These are phyloP conservation scores for Ogataea saltuana DNA, from an alignment of 805 yeast species.

Conservation along the genomic window DNA sequence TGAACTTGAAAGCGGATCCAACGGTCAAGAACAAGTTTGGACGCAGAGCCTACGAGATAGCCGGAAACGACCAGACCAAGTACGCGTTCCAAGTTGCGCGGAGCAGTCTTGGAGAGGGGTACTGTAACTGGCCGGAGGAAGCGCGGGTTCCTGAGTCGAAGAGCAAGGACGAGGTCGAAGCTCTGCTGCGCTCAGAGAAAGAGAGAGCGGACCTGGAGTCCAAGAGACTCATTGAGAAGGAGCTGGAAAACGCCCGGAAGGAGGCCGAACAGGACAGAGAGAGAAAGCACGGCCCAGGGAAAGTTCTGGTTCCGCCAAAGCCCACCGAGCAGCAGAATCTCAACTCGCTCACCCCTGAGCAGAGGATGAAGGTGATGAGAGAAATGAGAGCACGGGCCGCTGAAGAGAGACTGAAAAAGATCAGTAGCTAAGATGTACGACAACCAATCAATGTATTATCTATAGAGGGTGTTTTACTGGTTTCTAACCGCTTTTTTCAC, in stretches of 20 bases:
- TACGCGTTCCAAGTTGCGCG: slow-evolving; percentile 71
- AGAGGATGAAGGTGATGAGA: slow-evolving; percentile 76
- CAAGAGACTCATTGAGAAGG: slow-evolving; percentile 43
- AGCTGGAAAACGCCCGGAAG: slow-evolving; percentile 41
- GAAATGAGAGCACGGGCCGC: slow-evolving; percentile 97
- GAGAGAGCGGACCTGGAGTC: slow-evolving; percentile 41
- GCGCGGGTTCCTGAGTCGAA: slow-evolving; percentile 65
- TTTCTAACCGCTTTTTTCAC: slow-evolving; percentile 1
- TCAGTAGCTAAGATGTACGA: slow-evolving; percentile 12
- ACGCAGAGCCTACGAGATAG: slow-evolving; percentile 69
- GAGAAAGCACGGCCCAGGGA: slow-evolving; percentile 41
- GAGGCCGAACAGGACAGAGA: slow-evolving; percentile 37
- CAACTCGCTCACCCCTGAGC: slow-evolving; percentile 70
- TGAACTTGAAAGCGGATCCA: slow-evolving; percentile 72
- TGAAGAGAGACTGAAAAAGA: slow-evolving; percentile 77
- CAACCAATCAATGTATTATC: not conserved
- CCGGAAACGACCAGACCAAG: slow-evolving; percentile 46
- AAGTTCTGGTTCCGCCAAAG: slow-evolving; percentile 20
- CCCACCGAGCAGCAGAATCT: slow-evolving; percentile 44
- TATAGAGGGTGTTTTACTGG: too few relatives aligned
- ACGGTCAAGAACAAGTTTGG: slow-evolving; percentile 51
- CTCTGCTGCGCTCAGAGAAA: slow-evolving; percentile 36
- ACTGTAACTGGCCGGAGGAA: slow-evolving; percentile 61
- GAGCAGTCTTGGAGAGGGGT: slow-evolving; percentile 62
- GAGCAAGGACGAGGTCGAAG: slow-evolving; percentile 56